Conservation (phyloP, 2,329 filamentous ascomycete genomes). For the Penicillium paneum region DNA sequence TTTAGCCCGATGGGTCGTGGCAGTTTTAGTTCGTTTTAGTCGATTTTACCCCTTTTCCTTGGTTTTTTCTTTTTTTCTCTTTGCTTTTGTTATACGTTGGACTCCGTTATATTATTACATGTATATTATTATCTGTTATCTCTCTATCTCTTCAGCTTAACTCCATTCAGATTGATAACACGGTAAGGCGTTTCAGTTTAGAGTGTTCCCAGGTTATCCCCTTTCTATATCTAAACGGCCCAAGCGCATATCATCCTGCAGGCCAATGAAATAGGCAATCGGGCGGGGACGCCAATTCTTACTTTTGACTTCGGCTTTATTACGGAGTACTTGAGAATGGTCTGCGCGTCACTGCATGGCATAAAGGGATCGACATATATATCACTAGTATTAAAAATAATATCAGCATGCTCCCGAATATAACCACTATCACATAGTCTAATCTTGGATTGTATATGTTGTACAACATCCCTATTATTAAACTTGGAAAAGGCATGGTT, state of each 20-base stretch:
- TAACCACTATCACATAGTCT: neutral
- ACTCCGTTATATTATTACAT: neutral
- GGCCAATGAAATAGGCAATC: constrained; percentile 1
- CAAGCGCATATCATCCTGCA: constrained; percentile 6
- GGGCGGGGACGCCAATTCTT: neutral
- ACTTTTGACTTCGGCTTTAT: neutral
- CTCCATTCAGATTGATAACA: neutral
- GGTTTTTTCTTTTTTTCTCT: neutral
- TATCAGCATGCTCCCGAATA: neutral
- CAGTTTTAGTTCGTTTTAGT: neutral
- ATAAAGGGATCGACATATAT: neutral
- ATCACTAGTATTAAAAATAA: neutral
- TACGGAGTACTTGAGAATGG: neutral
- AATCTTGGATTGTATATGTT: neutral
- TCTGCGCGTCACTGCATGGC: constrained; percentile 3
- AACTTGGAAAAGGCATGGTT: neutral
- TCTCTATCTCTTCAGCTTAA: neutral
- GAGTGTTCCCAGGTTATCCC: neutral
- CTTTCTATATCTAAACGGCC: neutral
- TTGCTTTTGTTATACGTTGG: neutral
- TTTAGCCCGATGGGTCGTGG: neutral
- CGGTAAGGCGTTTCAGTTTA: neutral
- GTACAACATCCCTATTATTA: neutral
- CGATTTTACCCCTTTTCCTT: neutral
- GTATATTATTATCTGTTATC: neutral